phyloP scores from a whole-genome alignment of 1,139 yeast species.

The Protomyces arabidopsidicola region DNA sequence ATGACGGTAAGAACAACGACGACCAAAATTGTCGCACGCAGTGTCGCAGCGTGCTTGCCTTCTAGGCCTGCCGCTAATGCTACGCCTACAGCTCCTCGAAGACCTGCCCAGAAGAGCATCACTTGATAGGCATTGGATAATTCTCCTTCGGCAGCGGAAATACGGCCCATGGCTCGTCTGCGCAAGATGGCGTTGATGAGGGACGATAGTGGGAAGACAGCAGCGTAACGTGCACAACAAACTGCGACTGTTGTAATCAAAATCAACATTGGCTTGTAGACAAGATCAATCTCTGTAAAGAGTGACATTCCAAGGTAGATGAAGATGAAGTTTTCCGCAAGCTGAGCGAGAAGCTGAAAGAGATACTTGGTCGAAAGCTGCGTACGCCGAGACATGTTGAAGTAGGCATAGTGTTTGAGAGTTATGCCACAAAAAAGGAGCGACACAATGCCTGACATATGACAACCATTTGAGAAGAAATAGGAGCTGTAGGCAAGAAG shows the following conservation, averaged over 20 bases:
- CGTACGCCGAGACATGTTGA: constrained; percentile 93
- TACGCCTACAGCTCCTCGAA: constrained; percentile 98
- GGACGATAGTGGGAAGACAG: constrained; percentile 89
- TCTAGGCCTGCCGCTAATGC: constrained; percentile 96
- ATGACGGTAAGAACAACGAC: constrained; percentile 96
- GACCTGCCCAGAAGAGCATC: constrained; percentile 99
- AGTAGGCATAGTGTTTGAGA: constrained; percentile 92
- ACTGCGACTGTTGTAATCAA: constrained; percentile 82
- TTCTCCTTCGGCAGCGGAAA: constrained; percentile 44
- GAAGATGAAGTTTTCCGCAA: constrained; percentile 94
- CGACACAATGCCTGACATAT: constrained; percentile 98
- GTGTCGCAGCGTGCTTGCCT: constrained; percentile 85
- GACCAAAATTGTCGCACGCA: constrained; percentile 89
- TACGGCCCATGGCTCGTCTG: constrained; percentile 44
- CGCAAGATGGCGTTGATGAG: constrained; percentile 75
- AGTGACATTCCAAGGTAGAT: constrained; percentile 89
- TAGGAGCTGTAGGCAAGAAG: constrained; percentile 92
- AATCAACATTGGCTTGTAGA: constrained; percentile 86
- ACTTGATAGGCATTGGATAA: constrained; percentile 93
- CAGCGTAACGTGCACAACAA: constrained; percentile 94
- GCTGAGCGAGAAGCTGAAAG: constrained; percentile 87
- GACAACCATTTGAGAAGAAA: constrained; percentile 97
- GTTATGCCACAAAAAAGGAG: constrained; percentile 94
- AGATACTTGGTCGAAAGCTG: constrained; percentile 94
- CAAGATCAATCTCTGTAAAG: constrained; percentile 92